Conservation (phyloP, 2,329 filamentous ascomycete species). For the Trichoderma pleuroti region DNA sequence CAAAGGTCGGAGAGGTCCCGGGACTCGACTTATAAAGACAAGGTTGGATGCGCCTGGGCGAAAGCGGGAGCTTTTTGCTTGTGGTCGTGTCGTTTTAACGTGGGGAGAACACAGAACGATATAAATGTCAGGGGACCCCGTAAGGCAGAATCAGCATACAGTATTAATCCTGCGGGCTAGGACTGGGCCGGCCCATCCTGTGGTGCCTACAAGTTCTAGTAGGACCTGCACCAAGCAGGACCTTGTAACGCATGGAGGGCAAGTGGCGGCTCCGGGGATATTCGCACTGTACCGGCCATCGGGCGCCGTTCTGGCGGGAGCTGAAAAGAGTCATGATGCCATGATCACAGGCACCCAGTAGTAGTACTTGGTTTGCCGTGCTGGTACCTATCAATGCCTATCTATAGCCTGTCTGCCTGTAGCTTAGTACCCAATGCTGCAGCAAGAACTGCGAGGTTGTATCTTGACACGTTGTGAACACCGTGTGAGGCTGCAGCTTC, state of each 20-base stretch:
- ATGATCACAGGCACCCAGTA: neutral
- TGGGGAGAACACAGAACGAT: constrained; percentile 17
- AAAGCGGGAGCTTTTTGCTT: constrained; percentile 21
- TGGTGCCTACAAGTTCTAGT: neutral
- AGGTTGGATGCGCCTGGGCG: constrained; percentile 20
- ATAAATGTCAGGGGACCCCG: constrained; percentile 12
- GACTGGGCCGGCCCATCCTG: neutral
- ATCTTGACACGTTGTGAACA: constrained; percentile 15
- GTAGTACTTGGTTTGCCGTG: neutral
- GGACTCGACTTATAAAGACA: constrained; percentile 5
- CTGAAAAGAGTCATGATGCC: constrained; percentile 1
- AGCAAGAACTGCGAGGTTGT: neutral
- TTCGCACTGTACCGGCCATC: neutral
- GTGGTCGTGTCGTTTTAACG: constrained; percentile 19
- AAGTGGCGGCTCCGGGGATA: neutral
- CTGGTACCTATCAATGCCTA: neutral
- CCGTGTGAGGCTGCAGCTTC: neutral
- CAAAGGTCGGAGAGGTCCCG: neutral
- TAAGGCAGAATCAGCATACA: constrained; percentile 20
- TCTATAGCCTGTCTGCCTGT: no score
- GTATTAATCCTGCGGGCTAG: constrained; percentile 1
- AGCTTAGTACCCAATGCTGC: no score
- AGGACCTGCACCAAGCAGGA: neutral
- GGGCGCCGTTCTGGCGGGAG: neutral
- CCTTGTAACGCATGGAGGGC: neutral